Base-by-base conservation (phyloP, 495 filamentous ascomycete species). In the Daldinia vernicosa region DNA sequence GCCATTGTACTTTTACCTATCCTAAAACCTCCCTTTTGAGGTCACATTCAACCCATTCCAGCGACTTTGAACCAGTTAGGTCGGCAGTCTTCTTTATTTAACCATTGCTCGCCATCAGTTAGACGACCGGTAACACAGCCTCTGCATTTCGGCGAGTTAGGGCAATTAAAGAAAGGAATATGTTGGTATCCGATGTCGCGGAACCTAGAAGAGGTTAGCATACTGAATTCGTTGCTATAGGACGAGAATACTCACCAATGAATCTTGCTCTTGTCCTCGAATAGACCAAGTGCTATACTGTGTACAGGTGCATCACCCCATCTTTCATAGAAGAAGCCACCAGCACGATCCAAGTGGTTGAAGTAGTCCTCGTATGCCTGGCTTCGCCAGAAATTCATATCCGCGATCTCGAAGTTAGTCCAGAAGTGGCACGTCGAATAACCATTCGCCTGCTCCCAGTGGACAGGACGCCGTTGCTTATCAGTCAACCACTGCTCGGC, bases 401-500 rank as follows among this genome's bases (percentile, higher is more conserved):
- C 94, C 35, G 89, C 96, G 72, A 99, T 96, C 81, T 99, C 96
- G 75, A 99, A 99, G 81, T 99, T 99, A 65, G 89, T 93, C 96
- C 96, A 99, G 84, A 99, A 99, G 81, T 99, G 96, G 79, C 96
- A 99, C n/a, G 96, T 99, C 11, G 92, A 95, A 84, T 98, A 99
- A 39, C 95, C 95, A 65, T 95, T 89, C 32, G 93, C 94, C 54
- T 89, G 87, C 19, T 82, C 67, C 72, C 91, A 92, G 79, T 97
- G 92, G 17, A 93, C 86, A 7, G 96, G 95, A 53, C 96, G 87
- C 57, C 88, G 85, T 47, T 84, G 78, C 40, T 86, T 88, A 75
- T 99, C 95, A 15, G 88, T 90, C 72, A 99, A 78, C 95, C 95
- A 99, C 15, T 85, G 81, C 83, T 92, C 86, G 75, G 97, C 93